Conservation (phyloP, 306 rosid species). For the Fagus crenata region DNA sequence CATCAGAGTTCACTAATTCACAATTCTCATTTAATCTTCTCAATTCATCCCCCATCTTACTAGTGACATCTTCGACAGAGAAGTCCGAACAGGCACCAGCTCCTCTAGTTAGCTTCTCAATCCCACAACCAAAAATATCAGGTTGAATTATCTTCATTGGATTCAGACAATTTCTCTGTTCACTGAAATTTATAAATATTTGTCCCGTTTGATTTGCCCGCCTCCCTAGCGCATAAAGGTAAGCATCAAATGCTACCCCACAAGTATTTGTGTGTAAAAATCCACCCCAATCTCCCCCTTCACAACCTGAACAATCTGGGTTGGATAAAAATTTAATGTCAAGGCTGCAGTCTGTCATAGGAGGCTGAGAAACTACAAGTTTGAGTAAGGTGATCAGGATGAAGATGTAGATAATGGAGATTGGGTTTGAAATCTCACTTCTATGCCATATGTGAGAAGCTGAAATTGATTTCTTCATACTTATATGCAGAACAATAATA, state of each 20-base stretch:
- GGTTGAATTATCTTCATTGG: constrained; percentile 12
- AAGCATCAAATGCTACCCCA: constrained; percentile 33
- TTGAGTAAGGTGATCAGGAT: constrained; percentile 2
- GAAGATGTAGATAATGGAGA: constrained; percentile 24
- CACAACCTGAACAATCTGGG: constrained; percentile 27
- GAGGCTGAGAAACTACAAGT: constrained; percentile 28
- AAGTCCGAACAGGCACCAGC: constrained; percentile 49
- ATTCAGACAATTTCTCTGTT: constrained; percentile 38
- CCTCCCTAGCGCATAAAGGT: constrained; percentile 39
- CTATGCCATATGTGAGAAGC: constrained; percentile 17
- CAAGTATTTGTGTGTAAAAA: constrained; percentile 30
- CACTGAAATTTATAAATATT: constrained; percentile 35
- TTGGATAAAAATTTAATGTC: constrained; percentile 1
- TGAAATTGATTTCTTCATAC: constrained; percentile 8
- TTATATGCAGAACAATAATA: background rate
- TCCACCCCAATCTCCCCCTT: constrained; percentile 40
- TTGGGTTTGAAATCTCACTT: constrained; percentile 4
- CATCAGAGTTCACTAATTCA: constrained; percentile 20
- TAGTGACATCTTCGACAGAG: constrained; percentile 38
- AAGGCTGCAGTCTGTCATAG: constrained; percentile 35
- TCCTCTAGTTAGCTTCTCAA: constrained; percentile 47
- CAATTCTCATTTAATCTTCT: constrained; percentile 30
- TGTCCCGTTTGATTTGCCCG: constrained; percentile 40
- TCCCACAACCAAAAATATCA: constrained; percentile 39
- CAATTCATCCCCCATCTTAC: constrained; percentile 32